phyloP scores from a whole-genome alignment of 805 yeast species.

The Starmera pachycereana region DNA sequence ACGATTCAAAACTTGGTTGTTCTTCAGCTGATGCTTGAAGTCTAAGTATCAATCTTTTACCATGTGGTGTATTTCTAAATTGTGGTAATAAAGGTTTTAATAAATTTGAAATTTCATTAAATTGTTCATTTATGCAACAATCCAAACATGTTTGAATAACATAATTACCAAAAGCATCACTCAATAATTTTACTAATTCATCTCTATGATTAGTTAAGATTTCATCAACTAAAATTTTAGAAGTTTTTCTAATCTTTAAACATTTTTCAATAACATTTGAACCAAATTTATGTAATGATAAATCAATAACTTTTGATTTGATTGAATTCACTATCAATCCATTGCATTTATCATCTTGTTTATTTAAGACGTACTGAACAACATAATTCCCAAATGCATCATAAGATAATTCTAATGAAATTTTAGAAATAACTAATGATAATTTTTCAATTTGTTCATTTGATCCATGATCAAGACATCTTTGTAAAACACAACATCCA shows the following conservation, averaged over 20 bases:
- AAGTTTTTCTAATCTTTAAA: conserved; percentile 37
- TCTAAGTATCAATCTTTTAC: conserved; percentile 82
- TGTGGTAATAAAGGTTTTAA: conserved; percentile 70
- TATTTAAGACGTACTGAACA: conserved; percentile 75
- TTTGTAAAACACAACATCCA: conserved; percentile 94
- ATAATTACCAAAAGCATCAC: conserved; percentile 91
- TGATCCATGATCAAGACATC: conserved; percentile 88
- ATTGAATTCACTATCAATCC: conserved; percentile 23
- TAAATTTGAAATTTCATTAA: conserved; percentile 42
- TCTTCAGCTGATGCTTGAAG: conserved; percentile 19
- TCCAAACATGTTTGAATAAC: conserved; percentile 91
- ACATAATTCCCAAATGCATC: conserved; percentile 98
- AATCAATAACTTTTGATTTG: conserved; percentile 22
- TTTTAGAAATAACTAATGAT: conserved; percentile 54
- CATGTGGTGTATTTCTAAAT: conserved; percentile 87
- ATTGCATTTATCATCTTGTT: conserved; percentile 24
- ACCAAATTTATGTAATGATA: conserved; percentile 84
- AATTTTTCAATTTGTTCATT: conserved; percentile 57
- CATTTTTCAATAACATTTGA: conserved; percentile 93
- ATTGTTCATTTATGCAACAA: conserved; percentile 33
- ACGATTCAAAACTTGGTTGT: no score
- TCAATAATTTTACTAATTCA: conserved; percentile 42
- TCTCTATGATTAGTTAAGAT: conserved; percentile 25
- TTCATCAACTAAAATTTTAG: conserved; percentile 40
- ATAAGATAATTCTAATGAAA: conserved; percentile 60